These are phyloP conservation scores for Clavispora phyllophila DNA, from an alignment of 805 yeast species.

Conservation along the genomic window DNA sequence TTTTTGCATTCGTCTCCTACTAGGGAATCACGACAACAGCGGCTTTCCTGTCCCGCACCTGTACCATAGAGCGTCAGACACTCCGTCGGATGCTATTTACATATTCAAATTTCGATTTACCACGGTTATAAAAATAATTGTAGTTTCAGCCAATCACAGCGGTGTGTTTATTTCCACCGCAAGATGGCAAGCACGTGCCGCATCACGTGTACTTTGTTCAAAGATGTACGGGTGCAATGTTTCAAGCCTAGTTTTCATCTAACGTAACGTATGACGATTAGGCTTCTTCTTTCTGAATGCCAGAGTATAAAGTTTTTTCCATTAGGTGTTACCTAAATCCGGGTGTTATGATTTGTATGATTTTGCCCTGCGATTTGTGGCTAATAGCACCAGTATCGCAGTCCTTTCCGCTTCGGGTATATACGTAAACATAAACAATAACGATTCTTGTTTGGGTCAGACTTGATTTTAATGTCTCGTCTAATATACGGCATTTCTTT, in stretches of 20 bases:
- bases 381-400: neutral
- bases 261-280: too few species aligned
- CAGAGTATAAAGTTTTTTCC: too few species aligned
- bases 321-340: too few species aligned
- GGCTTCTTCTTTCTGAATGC: too few species aligned
- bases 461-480: neutral
- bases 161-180: neutral
- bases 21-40: neutral
- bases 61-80: neutral
- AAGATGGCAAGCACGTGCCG: neutral
- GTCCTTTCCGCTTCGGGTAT: slow-evolving; percentile 1
- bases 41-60: neutral
- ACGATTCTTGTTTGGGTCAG: neutral
- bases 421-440: slow-evolving; percentile 4
- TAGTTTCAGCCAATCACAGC: neutral
- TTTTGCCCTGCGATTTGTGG: too few species aligned
- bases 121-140: neutral
- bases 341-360: too few species aligned
- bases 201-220: too few species aligned
- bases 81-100: neutral
- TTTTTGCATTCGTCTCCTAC: neutral
- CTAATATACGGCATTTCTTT: neutral
- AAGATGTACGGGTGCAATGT: too few species aligned
- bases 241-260: too few species aligned
- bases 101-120: neutral